Evolutionary conservation across 345 rosid genomes (phyloP).

Genomic region (Dipteronia dyeriana): DNA sequence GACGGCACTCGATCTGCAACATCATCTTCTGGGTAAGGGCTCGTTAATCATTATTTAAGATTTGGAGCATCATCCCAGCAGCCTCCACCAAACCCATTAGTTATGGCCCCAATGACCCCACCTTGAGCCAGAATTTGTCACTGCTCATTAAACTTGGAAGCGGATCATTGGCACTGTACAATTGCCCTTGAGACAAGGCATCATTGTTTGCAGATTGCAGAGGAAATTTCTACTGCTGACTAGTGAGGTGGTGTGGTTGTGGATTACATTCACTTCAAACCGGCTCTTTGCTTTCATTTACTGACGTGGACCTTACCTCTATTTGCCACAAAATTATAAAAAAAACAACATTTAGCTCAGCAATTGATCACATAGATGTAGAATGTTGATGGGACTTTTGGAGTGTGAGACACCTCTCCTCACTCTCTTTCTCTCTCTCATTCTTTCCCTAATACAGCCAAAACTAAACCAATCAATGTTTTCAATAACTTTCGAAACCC

Average conservation of each 20-base stretch:
- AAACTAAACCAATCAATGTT: neutral
- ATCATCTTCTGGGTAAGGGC: no score
- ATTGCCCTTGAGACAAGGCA: neutral
- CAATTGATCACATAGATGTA: no score
- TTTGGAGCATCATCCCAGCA: neutral
- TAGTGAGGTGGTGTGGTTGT: neutral
- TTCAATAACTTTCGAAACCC: neutral
- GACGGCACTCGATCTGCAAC: no score
- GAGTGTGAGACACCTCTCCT: neutral
- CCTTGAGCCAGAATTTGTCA: no score
- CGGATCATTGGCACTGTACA: neutral
- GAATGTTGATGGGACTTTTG: no score
- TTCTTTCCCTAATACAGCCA: neutral
- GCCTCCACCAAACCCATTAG: neutral
- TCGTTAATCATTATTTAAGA: no score
- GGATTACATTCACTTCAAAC: conserved; percentile 1
- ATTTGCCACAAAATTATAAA: neutral
- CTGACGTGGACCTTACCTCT: conserved; percentile 7
- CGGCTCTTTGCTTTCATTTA: conserved; percentile 8
- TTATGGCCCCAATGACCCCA: neutral
- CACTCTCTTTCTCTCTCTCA: neutral
- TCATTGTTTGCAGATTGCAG: neutral
- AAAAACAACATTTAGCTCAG: neutral
- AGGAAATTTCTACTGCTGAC: neutral
- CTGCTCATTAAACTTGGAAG: no score